phyloP scores from a whole-genome alignment of 441 rosid genomes.

The Erodium chrysanthum region DNA sequence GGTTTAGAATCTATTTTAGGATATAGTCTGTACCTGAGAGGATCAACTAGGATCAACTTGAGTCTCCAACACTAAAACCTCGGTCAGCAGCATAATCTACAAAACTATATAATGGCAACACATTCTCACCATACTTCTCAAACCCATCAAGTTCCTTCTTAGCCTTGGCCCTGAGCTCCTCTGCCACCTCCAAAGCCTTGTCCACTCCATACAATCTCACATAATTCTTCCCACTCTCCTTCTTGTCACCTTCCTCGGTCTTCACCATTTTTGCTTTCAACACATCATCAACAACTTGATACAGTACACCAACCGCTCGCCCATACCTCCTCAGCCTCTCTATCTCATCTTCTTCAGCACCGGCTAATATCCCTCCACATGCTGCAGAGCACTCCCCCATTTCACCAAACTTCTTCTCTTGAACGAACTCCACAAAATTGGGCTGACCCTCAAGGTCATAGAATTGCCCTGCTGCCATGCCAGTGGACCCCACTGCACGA shows the following conservation, averaged over 20 bases:
- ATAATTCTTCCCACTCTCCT: slow-evolving; percentile 40
- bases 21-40: not conserved
- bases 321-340: slow-evolving; percentile 62
- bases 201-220: slow-evolving; percentile 43
- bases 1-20: not conserved
- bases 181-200: slow-evolving; percentile 53
- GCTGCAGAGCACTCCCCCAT: slow-evolving; percentile 87
- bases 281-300: slow-evolving; percentile 65
- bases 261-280: slow-evolving; percentile 25
- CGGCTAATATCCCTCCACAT: slow-evolving; percentile 78
- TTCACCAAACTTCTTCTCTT: slow-evolving; percentile 77
- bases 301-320: slow-evolving; percentile 74
- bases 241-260: slow-evolving; percentile 18
- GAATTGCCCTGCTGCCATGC: slow-evolving; percentile 95
- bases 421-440: slow-evolving; percentile 43
- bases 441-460: slow-evolving; percentile 71
- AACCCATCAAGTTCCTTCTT: slow-evolving; percentile 53
- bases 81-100: slow-evolving; percentile 64
- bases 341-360: slow-evolving; percentile 58
- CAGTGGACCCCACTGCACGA: slow-evolving; percentile 76
- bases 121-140: slow-evolving; percentile 46
- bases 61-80: slow-evolving; percentile 33
- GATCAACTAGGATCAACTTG: slow-evolving; percentile 11
- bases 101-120: slow-evolving; percentile 62
- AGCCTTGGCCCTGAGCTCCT: slow-evolving; percentile 53